Evolutionary conservation across 1,284 basidiomycete species (phyloP).

Genomic region (Cerrena zonata): DNA sequence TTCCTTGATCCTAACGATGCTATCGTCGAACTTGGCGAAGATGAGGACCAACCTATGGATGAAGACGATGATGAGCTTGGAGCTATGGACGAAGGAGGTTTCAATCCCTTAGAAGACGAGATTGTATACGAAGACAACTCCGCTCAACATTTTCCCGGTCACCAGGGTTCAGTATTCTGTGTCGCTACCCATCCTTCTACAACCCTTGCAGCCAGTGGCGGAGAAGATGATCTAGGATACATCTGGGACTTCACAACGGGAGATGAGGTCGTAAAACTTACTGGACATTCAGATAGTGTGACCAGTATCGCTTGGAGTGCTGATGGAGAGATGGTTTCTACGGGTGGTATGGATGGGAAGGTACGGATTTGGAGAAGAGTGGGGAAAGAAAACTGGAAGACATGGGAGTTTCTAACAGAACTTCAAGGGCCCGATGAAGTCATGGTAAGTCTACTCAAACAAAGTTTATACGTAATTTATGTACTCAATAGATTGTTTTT

Average conservation of each 20-base stretch:
- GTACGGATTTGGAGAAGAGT: constrained; percentile 87
- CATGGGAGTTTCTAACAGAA: constrained; percentile 90
- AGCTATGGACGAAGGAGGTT: constrained; percentile 47
- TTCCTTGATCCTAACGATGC: constrained; percentile 63
- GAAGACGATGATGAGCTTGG: constrained; percentile 55
- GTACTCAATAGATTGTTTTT: constrained; percentile 2
- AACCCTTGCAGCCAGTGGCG: constrained; percentile 84
- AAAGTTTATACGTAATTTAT: neutral
- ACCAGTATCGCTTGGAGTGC: constrained; percentile 74
- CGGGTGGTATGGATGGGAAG: constrained; percentile 95
- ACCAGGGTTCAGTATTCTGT: constrained; percentile 78
- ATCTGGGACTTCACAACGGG: constrained; percentile 88
- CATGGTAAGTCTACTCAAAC: constrained; percentile 53
- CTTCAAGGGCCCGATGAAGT: constrained; percentile 94
- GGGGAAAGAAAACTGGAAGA: constrained; percentile 64
- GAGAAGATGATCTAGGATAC: constrained; percentile 92
- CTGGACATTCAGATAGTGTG: constrained; percentile 91
- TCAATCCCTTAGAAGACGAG: constrained; percentile 38
- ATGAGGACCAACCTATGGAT: constrained; percentile 71
- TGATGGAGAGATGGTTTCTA: constrained; percentile 89
- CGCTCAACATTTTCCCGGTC: constrained; percentile 58
- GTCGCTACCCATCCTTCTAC: constrained; percentile 82
- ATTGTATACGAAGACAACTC: constrained; percentile 56
- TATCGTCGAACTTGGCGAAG: constrained; percentile 58
- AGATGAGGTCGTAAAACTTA: constrained; percentile 75